Conservation (phyloP, 495 filamentous ascomycete species). For the Cryomyces minteri region DNA sequence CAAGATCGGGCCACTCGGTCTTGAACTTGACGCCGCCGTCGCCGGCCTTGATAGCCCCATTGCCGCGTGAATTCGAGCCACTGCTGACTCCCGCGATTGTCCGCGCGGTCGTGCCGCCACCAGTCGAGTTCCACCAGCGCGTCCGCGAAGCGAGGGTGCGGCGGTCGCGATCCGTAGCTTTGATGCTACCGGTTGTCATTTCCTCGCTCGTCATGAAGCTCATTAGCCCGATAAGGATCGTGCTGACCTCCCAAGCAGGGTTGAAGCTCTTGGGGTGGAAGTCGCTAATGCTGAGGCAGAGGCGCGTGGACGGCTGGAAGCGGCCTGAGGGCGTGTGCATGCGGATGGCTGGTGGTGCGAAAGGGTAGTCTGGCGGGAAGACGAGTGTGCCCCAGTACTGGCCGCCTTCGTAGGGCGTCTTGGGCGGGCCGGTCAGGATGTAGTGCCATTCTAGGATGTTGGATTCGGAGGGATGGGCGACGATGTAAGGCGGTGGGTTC, state of each 20-base stretch:
- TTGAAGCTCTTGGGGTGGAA: slow-evolving; percentile 98
- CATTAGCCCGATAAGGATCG: slow-evolving; percentile 83
- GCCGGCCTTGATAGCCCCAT: slow-evolving; percentile 58
- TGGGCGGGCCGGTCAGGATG: slow-evolving; percentile 87
- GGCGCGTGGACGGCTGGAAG: slow-evolving; percentile 79
- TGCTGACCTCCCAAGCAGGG: slow-evolving; percentile 95
- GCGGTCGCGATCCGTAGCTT: slow-evolving; percentile 59
- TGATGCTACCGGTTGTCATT: slow-evolving; percentile 93
- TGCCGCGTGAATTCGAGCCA: slow-evolving; percentile 20
- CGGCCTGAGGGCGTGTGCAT: slow-evolving; percentile 96
- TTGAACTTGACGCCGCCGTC: slow-evolving; percentile 86
- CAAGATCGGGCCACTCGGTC: slow-evolving; percentile 75
- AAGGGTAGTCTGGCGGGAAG: slow-evolving; percentile 92
- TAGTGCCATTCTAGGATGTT: slow-evolving; percentile 99
- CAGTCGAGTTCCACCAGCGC: slow-evolving; percentile 94
- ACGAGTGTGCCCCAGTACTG: slow-evolving; percentile 97
- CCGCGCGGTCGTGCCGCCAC: slow-evolving; percentile 59
- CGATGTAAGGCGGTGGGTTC: slow-evolving; percentile 85
- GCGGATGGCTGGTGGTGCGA: slow-evolving; percentile 89
- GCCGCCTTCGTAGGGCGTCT: slow-evolving; percentile 82
- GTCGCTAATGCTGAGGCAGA: slow-evolving; percentile 89
- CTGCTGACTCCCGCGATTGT: slow-evolving; percentile 25
- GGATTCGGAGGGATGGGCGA: slow-evolving; percentile 78
- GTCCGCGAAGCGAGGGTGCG: slow-evolving; percentile 59
- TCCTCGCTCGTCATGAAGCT: slow-evolving; percentile 98